Conservation (phyloP, 1,139 yeast genomes). For the Yamadazyma songkhlaensis region DNA sequence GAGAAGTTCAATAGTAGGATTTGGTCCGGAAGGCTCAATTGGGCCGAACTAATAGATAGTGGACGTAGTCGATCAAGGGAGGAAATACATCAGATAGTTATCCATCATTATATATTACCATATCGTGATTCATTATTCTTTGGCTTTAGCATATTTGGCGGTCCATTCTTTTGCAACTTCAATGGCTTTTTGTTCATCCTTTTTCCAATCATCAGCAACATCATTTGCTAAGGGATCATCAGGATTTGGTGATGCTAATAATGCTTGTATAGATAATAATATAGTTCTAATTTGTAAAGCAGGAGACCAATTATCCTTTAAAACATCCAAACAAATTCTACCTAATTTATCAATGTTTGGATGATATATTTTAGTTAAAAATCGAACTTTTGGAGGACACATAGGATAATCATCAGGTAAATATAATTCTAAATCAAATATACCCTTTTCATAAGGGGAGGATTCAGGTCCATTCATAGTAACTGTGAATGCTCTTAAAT, state of each 20-base stretch:
- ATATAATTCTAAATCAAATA: conserved; percentile 71
- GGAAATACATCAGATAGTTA: no score
- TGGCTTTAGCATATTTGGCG: conserved; percentile 50
- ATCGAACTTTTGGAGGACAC: conserved; percentile 93
- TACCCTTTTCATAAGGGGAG: conserved; percentile 80
- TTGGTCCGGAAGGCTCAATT: no score
- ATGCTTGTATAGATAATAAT: conserved; percentile 85
- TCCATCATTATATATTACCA: background rate
- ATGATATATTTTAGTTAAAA: conserved; percentile 89
- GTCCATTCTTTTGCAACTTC: conserved; percentile 91
- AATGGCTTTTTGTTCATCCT: conserved; percentile 76
- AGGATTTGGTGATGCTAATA: conserved; percentile 94
- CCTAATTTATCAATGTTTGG: conserved; percentile 96
- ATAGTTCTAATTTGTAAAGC: conserved; percentile 96
- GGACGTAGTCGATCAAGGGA: no score
- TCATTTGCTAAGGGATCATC: conserved; percentile 98
- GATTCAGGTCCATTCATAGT: conserved; percentile 87
- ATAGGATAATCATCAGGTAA: conserved; percentile 89
- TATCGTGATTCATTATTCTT: conserved; percentile 2
- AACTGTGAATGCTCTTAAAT: conserved; percentile 81
- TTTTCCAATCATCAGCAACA: conserved; percentile 96
- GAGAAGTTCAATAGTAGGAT: no score
- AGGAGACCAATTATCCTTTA: conserved; percentile 95
- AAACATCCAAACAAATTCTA: conserved; percentile 89
- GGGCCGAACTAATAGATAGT: no score